These are phyloP conservation scores for Spathaspora gorwiae DNA, from an alignment of 805 yeast genomes.

Conservation along the genomic window DNA sequence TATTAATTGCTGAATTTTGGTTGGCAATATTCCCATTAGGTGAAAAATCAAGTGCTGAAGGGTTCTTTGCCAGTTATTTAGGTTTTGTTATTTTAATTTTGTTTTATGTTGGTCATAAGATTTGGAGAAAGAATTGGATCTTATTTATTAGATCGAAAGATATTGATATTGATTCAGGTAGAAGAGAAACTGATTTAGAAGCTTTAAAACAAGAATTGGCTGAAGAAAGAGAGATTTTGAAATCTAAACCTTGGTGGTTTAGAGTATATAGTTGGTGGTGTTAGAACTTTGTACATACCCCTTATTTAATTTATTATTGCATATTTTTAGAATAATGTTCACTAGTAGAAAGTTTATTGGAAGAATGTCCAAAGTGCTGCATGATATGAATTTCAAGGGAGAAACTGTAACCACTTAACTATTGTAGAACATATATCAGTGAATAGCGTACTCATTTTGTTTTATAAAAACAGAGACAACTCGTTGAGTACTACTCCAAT, in stretches of 20 bases:
- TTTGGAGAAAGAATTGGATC: conserved; percentile 37
- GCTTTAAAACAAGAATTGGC: conserved; percentile 31
- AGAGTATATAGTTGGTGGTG: conserved; percentile 36
- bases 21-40: conserved; percentile 37
- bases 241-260: conserved; percentile 29
- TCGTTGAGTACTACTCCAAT: too few relatives aligned
- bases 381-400: too few relatives aligned
- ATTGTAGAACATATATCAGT: too few relatives aligned
- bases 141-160: conserved; percentile 30
- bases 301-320: too few relatives aligned
- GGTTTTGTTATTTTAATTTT: conserved; percentile 33
- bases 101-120: conserved; percentile 37
- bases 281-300: conserved; percentile 7
- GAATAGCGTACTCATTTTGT: too few relatives aligned
- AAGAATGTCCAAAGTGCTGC: too few relatives aligned
- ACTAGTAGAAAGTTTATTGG: too few relatives aligned
- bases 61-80: conserved; percentile 33
- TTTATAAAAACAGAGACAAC: too few relatives aligned
- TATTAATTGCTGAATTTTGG: conserved; percentile 41
- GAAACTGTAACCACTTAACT: too few relatives aligned
- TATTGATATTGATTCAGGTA: conserved; percentile 39
- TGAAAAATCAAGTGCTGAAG: conserved; percentile 30
- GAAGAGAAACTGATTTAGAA: conserved; percentile 39
- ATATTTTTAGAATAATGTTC: too few relatives aligned
- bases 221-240: conserved; percentile 27